Conservation (phyloP, 2,329 filamentous ascomycete species). For the Pyrenochaeta sp. region DNA sequence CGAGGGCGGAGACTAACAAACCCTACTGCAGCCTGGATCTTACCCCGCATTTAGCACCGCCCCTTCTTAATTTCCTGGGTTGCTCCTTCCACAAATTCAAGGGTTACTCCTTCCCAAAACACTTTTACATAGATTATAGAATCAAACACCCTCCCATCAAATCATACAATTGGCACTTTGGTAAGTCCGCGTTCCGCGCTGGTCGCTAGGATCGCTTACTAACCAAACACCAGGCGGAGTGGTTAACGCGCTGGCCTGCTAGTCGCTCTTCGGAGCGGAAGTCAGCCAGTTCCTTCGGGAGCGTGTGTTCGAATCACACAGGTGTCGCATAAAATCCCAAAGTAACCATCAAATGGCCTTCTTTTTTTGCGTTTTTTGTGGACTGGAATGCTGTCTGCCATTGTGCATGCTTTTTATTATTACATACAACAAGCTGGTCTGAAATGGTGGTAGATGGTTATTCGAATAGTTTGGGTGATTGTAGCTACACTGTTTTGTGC, state of each 20-base stretch:
- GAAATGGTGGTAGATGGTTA: background rate
- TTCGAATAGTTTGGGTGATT: background rate
- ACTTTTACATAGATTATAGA: too few relatives aligned
- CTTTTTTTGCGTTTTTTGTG: background rate
- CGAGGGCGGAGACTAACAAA: too few relatives aligned
- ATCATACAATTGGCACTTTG: background rate
- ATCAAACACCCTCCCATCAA: too few relatives aligned
- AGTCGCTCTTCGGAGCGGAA: slow-evolving; percentile 17
- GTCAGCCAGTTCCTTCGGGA: slow-evolving; percentile 40
- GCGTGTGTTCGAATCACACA: slow-evolving; percentile 41
- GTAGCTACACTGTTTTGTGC: background rate
- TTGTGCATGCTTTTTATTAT: background rate
- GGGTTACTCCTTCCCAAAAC: too few relatives aligned
- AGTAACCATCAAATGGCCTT: slow-evolving; percentile 1
- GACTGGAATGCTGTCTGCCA: background rate
- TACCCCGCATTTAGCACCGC: too few relatives aligned
- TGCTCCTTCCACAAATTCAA: too few relatives aligned
- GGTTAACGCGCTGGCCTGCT: slow-evolving; percentile 40
- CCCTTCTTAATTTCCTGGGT: too few relatives aligned
- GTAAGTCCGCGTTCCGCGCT: too few relatives aligned
- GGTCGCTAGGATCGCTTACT: too few relatives aligned
- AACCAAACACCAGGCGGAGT: too few relatives aligned
- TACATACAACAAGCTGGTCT: background rate
- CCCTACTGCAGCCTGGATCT: too few relatives aligned
- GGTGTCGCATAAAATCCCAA: slow-evolving; percentile 23